Evolutionary conservation across 352 stramenopile genomes (phyloP).

Genomic region (Pythium sukuiense): DNA sequence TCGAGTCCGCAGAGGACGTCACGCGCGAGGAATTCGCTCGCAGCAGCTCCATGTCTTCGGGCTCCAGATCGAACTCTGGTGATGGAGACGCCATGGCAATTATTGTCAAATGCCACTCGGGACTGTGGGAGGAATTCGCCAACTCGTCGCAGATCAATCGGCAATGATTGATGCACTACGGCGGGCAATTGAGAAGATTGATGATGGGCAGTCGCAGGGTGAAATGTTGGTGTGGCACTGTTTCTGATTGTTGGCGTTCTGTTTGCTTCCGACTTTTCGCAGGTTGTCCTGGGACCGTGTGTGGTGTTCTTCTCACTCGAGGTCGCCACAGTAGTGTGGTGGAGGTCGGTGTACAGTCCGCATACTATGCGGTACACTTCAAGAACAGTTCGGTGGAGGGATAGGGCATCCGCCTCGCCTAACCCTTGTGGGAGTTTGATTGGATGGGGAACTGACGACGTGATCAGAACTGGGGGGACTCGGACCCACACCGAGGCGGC

Average conservation of each 20-base stretch:
- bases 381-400: neutral
- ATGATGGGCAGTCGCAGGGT: neutral
- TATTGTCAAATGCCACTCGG: neutral
- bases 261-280: neutral
- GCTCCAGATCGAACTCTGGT: conserved; percentile 21
- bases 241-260: neutral
- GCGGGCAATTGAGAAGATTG: neutral
- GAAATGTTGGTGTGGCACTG: neutral
- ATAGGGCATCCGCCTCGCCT: neutral
- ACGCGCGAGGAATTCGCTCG: neutral
- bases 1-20: neutral
- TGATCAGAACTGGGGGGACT: neutral
- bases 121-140: neutral
- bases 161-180: no score
- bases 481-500: neutral
- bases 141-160: neutral
- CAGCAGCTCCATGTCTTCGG: conserved; percentile 27
- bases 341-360: no score
- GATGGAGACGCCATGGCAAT: neutral
- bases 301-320: neutral
- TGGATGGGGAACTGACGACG: neutral
- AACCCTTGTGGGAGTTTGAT: neutral
- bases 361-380: neutral
- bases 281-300: neutral
- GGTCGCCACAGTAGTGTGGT: neutral